Evolutionary conservation across 2,329 filamentous ascomycete genomes (phyloP).

Genomic region (Neonectria hederae): DNA sequence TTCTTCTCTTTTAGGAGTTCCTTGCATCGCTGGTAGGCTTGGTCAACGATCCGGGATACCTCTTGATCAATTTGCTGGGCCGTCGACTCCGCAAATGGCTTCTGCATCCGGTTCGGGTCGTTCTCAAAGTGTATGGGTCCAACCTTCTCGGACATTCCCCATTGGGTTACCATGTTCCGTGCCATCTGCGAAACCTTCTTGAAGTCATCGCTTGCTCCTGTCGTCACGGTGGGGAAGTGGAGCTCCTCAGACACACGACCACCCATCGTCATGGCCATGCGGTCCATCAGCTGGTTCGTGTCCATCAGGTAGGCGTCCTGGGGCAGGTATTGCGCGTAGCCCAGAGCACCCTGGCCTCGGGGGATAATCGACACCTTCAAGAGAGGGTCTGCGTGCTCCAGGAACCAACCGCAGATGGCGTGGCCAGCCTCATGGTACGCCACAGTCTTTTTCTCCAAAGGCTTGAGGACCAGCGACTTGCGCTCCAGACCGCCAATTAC

Average conservation of each 20-base stretch:
- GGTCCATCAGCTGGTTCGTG: slow-evolving; percentile 94
- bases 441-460: slow-evolving; percentile 93
- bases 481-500: slow-evolving; percentile 97
- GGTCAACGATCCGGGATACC: slow-evolving; percentile 89
- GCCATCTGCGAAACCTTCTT: slow-evolving; percentile 98
- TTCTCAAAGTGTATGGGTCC: slow-evolving; percentile 93
- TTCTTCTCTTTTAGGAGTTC: slow-evolving; percentile 87
- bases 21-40: slow-evolving; percentile 91
- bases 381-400: slow-evolving; percentile 94
- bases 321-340: slow-evolving; percentile 97
- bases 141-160: slow-evolving; percentile 96
- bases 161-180: slow-evolving; percentile 98
- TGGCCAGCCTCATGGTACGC: slow-evolving; percentile 99
- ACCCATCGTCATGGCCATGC: slow-evolving; percentile 99
- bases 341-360: slow-evolving; percentile 89
- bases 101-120: slow-evolving; percentile 82
- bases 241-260: slow-evolving; percentile 95
- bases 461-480: slow-evolving; percentile 93
- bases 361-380: slow-evolving; percentile 99
- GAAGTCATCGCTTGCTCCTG: slow-evolving; percentile 95
- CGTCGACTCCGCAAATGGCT: slow-evolving; percentile 95
- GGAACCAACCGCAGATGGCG: slow-evolving; percentile 98
- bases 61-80: slow-evolving; percentile 92
- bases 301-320: slow-evolving; percentile 96
- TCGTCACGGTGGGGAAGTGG: slow-evolving; percentile 96